A percentile compares a stretch with the other conserved stretches of the same genome.
phyloP scores from a whole-genome alignment of 106 monocot species.

The Gastrodia elata region DNA sequence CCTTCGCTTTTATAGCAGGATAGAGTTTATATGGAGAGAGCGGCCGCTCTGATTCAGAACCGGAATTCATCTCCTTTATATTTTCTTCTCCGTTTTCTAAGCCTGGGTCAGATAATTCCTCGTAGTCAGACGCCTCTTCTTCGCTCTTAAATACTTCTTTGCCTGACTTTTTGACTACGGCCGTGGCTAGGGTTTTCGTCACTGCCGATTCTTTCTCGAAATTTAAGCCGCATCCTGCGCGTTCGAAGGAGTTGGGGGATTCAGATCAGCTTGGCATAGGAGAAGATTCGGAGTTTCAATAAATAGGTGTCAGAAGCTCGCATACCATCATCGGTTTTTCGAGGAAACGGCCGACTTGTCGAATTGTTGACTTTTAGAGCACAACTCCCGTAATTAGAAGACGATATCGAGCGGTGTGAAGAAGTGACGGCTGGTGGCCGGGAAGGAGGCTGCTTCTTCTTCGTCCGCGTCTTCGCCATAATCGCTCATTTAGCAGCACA shows the following conservation, averaged over 20 bases:
- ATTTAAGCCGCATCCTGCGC: not conserved
- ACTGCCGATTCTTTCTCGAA: not conserved
- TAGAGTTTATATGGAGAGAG: not conserved
- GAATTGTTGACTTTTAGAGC: not conserved
- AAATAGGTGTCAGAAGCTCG: not conserved
- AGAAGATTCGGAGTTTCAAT: not conserved
- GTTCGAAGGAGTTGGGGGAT: not conserved
- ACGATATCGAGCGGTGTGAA: not conserved
- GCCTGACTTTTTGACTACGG: not conserved
- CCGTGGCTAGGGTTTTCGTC: not conserved
- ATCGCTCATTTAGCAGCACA: too few species aligned
- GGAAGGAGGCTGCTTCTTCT: not conserved
- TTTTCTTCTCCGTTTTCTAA: not conserved
- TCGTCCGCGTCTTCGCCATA: not conserved
- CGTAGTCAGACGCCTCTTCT: not conserved
- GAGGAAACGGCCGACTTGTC: not conserved
- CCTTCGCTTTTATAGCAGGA: not conserved
- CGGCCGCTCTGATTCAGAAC: not conserved
- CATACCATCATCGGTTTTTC: not conserved
- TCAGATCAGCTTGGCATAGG: not conserved
- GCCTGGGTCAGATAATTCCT: constrained; percentile 3
- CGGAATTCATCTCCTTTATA: not conserved
- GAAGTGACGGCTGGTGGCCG: not conserved
- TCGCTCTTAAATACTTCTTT: not conserved
- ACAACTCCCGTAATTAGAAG: not conserved